phyloP scores from a whole-genome alignment of 495 filamentous ascomycete genomes.

The Penicillium herquei region DNA sequence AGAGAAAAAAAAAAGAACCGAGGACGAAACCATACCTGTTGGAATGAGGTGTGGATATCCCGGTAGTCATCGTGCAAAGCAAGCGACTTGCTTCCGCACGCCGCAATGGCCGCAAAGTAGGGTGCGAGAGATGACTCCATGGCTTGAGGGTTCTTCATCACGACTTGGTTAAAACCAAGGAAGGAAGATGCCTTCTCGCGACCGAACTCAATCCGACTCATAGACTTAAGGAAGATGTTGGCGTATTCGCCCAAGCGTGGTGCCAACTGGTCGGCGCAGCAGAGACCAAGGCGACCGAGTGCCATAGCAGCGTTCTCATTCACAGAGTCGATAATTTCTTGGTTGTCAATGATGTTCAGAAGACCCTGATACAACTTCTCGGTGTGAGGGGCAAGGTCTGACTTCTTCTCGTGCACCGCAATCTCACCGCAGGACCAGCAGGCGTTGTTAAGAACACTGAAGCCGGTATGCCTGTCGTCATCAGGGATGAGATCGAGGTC shows the following conservation, averaged over 20 bases:
- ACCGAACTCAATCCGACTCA: constrained; percentile 81
- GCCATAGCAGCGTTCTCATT: constrained; percentile 95
- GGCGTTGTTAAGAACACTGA: constrained; percentile 94
- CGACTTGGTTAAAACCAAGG: constrained; percentile 80
- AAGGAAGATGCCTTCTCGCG: constrained; percentile 95
- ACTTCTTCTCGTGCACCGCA: constrained; percentile 78
- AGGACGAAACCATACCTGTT: constrained; percentile 39
- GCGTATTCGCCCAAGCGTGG: constrained; percentile 81
- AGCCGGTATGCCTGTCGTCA: constrained; percentile 72
- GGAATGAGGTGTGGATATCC: constrained; percentile 51
- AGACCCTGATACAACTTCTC: constrained; percentile 73
- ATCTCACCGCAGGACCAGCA: constrained; percentile 98
- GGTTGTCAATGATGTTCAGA: constrained; percentile 73
- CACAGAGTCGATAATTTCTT: constrained; percentile 84
- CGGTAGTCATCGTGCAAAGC: constrained; percentile 50
- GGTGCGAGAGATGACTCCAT: constrained; percentile 82
- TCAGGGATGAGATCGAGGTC: constrained; percentile 74
- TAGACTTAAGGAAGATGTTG: constrained; percentile 73
- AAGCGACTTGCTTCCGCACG: constrained; percentile 61
- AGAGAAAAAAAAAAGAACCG: too few species aligned
- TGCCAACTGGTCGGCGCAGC: constrained; percentile 71
- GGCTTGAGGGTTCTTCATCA: constrained; percentile 83
- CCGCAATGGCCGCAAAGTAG: constrained; percentile 82
- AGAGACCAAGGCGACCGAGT: constrained; percentile 84
- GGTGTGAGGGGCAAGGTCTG: constrained; percentile 75